Evolutionary conservation across 345 rosid species (phyloP), one percentile per base, ranked within the genome.

Genomic region (Populus pruinosa): DNA sequence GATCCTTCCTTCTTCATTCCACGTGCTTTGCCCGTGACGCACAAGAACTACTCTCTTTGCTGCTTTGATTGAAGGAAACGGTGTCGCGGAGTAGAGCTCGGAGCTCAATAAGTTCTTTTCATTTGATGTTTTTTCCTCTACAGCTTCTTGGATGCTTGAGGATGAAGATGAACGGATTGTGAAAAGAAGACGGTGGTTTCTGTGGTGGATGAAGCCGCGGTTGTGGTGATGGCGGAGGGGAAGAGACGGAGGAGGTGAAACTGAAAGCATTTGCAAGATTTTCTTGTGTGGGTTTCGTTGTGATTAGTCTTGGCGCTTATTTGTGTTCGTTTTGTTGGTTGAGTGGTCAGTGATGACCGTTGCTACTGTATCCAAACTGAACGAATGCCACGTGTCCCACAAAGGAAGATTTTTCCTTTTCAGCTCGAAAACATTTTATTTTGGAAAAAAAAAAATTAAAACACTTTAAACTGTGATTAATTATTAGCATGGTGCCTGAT

Each of bases 21-120:
- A 93, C 69, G 97, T 91, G 91, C 98, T 95, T 92, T 93, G 96
- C 17, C 99, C 97, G 78, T 95, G 99, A 86, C 97, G 89, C 74
- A 95, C 99, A 70, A 95, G 86, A 36, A 93, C 91, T 81, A 93
- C 97, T 73, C 98, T 80, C 89, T 95, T 95, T 75, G 92, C 87
- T 43, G 74, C 87, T 77, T 79, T 82, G 38, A 90, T 80, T 23
- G 81, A 77, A 17, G 92, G 93, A 43, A 90, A 87, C 67, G 86
- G 84, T 17, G 70, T 75, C 59, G 85, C 41, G 21, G 67, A 85
- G 75, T 72, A 70, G 11, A 83, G 81, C 76, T 87, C 88, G 29
- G 87, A 77, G 36, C 76, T 82, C 63, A 81, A 3, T 12, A 59
- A 66, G 35, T 68, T 77, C 35, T 68, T 67, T 21, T 80, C 82